Percentiles rank a stretch among this genome's conserved stretches.
These are phyloP conservation scores for Citrus mangshanensis DNA, from an alignment of 345 rosid genomes.

Conservation along the genomic window DNA sequence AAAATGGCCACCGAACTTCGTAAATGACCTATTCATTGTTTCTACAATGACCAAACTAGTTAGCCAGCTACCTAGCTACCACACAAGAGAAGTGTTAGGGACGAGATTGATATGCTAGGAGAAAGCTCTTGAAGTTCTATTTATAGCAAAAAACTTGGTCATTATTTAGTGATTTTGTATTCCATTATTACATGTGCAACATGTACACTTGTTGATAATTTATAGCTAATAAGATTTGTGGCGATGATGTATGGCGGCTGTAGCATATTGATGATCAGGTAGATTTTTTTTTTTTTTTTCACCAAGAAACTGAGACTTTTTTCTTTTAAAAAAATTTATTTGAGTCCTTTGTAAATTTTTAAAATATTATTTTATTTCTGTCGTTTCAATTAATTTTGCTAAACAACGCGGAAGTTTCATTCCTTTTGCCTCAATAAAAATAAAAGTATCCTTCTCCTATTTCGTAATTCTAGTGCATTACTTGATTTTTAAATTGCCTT, in stretches of 20 bases:
- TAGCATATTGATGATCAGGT: conserved; percentile 11
- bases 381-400: no score
- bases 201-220: not conserved
- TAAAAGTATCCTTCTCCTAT: not conserved
- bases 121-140: conserved; percentile 9
- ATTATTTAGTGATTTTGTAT: conserved; percentile 3
- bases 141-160: conserved; percentile 16
- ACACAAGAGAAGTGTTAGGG: not conserved
- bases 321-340: no score
- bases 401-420: no score
- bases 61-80: no score
- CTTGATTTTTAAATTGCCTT: conserved; percentile 10
- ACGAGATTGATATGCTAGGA: not conserved
- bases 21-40: conserved; percentile 25
- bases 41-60: not conserved
- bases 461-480: not conserved
- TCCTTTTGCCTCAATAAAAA: not conserved
- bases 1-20: conserved; percentile 15
- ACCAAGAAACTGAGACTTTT: not conserved
- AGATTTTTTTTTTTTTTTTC: not conserved
- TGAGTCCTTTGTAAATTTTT: no score
- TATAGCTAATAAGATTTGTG: conserved; percentile 20
- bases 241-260: conserved; percentile 45
- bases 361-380: no score
- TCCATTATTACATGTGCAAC: not conserved